These are phyloP conservation scores for Myotisia sp. DNA, from an alignment of 2,329 filamentous ascomycete species.

Conservation along the genomic window DNA sequence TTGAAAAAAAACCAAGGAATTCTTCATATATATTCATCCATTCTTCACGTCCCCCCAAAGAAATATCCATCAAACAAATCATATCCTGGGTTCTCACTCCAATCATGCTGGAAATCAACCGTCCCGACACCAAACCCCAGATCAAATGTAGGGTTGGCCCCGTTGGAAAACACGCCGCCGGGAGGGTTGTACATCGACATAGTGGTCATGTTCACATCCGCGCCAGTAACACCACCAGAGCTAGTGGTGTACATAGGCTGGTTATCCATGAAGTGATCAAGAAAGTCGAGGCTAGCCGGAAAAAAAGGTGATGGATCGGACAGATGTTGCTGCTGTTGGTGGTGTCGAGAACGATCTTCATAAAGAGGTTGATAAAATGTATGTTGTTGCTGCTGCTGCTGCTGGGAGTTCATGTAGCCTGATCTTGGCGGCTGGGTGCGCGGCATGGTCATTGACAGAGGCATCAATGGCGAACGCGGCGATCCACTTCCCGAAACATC, in stretches of 20 bases:
- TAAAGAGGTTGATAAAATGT: neutral
- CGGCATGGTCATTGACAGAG: too few species aligned
- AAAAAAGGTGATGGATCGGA: conserved; percentile 7
- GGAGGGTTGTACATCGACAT: conserved; percentile 6
- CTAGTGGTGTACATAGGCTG: conserved; percentile 1
- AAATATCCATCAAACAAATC: conserved; percentile 44
- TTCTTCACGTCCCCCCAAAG: conserved; percentile 27
- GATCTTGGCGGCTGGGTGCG: too few species aligned
- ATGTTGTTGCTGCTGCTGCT: neutral
- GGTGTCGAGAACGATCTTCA: conserved; percentile 4
- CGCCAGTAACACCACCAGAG: neutral
- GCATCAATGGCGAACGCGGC: too few species aligned
- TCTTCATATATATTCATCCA: neutral
- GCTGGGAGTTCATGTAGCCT: neutral
- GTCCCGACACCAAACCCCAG: conserved; percentile 28
- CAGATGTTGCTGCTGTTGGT: conserved; percentile 1
- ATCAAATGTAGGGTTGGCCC: conserved; percentile 31
- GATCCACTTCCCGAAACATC: too few species aligned
- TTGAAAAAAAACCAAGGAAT: too few species aligned
- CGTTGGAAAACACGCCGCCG: conserved; percentile 18
- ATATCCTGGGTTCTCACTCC: conserved; percentile 34
- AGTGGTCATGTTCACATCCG: neutral
- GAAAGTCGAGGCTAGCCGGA: conserved; percentile 40
- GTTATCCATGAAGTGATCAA: conserved; percentile 33
- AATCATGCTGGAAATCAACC: conserved; percentile 35